These are phyloP conservation scores for Pythium angustatum DNA, from an alignment of 352 stramenopile genomes.

Conservation along the genomic window DNA sequence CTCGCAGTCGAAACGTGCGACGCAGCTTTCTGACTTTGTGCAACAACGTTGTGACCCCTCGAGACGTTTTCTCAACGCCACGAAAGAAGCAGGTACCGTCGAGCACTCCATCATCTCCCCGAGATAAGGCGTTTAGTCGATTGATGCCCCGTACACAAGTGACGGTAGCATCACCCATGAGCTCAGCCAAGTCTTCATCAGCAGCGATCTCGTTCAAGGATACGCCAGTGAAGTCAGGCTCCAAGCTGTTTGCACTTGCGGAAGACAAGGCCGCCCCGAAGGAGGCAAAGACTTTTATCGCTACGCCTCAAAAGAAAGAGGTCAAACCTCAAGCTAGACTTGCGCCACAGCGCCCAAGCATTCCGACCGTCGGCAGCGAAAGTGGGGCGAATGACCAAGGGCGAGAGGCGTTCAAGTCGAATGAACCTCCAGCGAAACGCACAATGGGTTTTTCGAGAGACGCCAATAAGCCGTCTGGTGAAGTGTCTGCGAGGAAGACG, in stretches of 20 bases:
- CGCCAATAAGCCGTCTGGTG: conserved; percentile 6
- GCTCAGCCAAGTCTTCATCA: conserved; percentile 41
- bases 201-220: conserved; percentile 60
- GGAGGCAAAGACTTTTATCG: conserved; percentile 50
- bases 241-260: conserved; percentile 56
- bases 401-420: neutral
- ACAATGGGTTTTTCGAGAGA: conserved; percentile 4
- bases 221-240: conserved; percentile 53
- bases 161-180: conserved; percentile 67
- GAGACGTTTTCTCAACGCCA: conserved; percentile 50
- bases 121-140: conserved; percentile 59
- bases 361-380: conserved; percentile 24
- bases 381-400: neutral
- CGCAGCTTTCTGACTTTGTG: conserved; percentile 59
- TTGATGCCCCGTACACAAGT: conserved; percentile 70
- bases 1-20: conserved; percentile 48
- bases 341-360: conserved; percentile 46
- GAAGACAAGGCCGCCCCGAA: conserved; percentile 58
- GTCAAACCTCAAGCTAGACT: conserved; percentile 36
- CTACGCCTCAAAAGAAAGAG: conserved; percentile 40
- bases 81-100: conserved; percentile 35
- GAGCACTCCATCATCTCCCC: conserved; percentile 32
- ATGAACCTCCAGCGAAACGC: conserved; percentile 15
- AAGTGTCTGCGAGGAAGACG: conserved; percentile 13
- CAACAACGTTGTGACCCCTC: conserved; percentile 58